Percentiles rank a stretch among this genome's conserved stretches.
phyloP scores from a whole-genome alignment of 2,329 filamentous ascomycete genomes.

The Clonostachys chloroleuca region DNA sequence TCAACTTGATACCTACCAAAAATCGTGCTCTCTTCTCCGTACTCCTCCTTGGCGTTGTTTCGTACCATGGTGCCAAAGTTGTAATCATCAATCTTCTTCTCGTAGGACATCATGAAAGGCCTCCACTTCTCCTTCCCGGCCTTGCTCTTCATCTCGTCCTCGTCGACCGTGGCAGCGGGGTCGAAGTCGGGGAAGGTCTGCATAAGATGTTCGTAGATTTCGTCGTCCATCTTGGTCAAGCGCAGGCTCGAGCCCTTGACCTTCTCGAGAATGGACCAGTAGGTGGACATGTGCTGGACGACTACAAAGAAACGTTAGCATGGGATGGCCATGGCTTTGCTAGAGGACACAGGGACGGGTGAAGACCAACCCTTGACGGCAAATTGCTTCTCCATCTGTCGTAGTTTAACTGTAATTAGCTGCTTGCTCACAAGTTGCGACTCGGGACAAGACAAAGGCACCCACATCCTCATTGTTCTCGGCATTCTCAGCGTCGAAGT shows the following conservation, averaged over 20 bases:
- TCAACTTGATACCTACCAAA: constrained; percentile 59
- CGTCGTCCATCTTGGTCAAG: constrained; percentile 90
- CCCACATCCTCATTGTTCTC: constrained; percentile 53
- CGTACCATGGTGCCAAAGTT: constrained; percentile 97
- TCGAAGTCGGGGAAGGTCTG: constrained; percentile 91
- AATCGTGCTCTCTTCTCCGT: constrained; percentile 84
- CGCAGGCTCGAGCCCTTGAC: constrained; percentile 84
- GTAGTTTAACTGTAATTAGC: constrained; percentile 2
- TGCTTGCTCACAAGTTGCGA: not conserved
- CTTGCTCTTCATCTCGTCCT: constrained; percentile 98
- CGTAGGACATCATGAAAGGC: constrained; percentile 88
- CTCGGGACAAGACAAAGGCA: constrained; percentile 5
- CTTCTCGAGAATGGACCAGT: constrained; percentile 93
- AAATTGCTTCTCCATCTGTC: constrained; percentile 96
- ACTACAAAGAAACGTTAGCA: constrained; percentile 32
- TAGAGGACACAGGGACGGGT: not conserved
- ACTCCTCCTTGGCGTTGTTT: constrained; percentile 72
- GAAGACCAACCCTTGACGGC: constrained; percentile 77
- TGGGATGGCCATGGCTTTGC: constrained; percentile 57
- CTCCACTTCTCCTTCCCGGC: constrained; percentile 91
- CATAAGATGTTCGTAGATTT: constrained; percentile 87
- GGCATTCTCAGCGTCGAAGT: constrained; percentile 56
- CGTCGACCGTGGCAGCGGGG: constrained; percentile 72
- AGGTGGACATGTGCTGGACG: constrained; percentile 93
- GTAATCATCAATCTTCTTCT: constrained; percentile 93